A percentile compares a stretch with the other conserved stretches of the same genome.
phyloP scores from a whole-genome alignment of 192 early-diverging fungal genomes.

The Mortierella antarctica region DNA sequence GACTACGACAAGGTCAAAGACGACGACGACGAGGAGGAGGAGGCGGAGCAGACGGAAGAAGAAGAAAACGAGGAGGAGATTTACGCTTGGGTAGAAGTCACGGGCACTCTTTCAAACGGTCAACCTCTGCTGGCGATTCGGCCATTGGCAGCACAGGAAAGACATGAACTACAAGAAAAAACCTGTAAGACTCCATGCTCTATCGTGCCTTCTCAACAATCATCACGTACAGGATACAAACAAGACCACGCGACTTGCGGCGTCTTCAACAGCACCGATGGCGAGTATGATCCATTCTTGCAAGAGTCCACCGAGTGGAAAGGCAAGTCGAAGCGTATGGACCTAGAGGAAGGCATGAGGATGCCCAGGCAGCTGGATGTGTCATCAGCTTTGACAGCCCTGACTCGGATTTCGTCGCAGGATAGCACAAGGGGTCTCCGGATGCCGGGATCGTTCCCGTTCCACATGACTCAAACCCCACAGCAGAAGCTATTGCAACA shows the following conservation, averaged over 20 bases:
- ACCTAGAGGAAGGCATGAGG: constrained; percentile 17
- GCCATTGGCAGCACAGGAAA: constrained; percentile 16
- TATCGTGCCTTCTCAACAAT: not conserved
- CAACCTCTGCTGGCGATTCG: constrained; percentile 34
- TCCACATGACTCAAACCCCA: not conserved
- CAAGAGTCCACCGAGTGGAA: constrained; percentile 4
- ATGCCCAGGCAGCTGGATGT: constrained; percentile 24
- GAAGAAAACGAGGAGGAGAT: not conserved
- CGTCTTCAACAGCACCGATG: constrained; percentile 4
- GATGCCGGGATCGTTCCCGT: constrained; percentile 35
- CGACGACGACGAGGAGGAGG: not conserved
- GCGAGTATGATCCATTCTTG: not conserved
- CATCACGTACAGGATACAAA: not conserved
- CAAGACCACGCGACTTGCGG: not conserved
- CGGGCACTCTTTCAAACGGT: constrained; percentile 15
- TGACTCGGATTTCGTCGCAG: constrained; percentile 3
- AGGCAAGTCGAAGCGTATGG: constrained; percentile 30
- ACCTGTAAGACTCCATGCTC: not conserved
- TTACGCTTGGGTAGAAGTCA: constrained; percentile 29
- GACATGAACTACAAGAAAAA: not conserved
- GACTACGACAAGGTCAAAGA: not conserved
- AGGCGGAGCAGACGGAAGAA: not conserved
- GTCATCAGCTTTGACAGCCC: constrained; percentile 22
- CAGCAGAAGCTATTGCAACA: not conserved
- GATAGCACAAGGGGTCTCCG: not conserved